Evolutionary conservation across 2,329 filamentous ascomycete genomes (phyloP), one percentile per base, ranked within the genome.

Genomic region (Claviceps citrina): DNA sequence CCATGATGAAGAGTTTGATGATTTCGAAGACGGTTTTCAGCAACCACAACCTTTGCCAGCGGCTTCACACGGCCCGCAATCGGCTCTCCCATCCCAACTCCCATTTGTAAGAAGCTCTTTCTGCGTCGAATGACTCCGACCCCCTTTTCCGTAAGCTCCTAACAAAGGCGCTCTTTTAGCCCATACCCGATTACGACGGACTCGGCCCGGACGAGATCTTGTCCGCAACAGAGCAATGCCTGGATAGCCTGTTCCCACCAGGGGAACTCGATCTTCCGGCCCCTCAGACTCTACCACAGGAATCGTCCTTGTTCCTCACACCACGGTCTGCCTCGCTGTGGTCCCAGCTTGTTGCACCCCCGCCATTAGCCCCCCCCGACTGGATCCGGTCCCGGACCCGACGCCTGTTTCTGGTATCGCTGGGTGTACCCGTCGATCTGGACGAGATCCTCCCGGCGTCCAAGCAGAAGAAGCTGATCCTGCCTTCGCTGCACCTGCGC

Each of bases 331-430:
- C 84, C 41, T 95, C 91, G 0, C 69, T 98, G 26, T 98, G 91
- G 91, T 86, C 87, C 31, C 91, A 98, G 64, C 76, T 98, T 4
- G 85, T 95, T 24, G 89, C 89, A 2, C 89, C 91, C 16, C 91
- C 91, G 2, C 87, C 91, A 2, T 74, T 98, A 28, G 86, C 94
- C 53, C 91, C 91, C 5, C 89, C 91, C 1, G 91, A 98, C 60
- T 98, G 91, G 91, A 93, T 95, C 43, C 84, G 91, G 47, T 94
- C 86, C 39, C 84, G 87, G 38, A 98, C 94, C 51, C 79, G 91
- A 39, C 83, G 91, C 22, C 74, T 98, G 20, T 98, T 98, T 58
- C 76, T 98, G 31, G 87, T 98, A 40, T 95, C 87, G 1, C 74
- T 98, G 0, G 91, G 91, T 15, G 91, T 98, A 0, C 91, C 91